Evolutionary conservation across 495 filamentous ascomycete genomes (phyloP), one percentile per base, ranked within the genome.

Genomic region (Annulohypoxylon nitens): DNA sequence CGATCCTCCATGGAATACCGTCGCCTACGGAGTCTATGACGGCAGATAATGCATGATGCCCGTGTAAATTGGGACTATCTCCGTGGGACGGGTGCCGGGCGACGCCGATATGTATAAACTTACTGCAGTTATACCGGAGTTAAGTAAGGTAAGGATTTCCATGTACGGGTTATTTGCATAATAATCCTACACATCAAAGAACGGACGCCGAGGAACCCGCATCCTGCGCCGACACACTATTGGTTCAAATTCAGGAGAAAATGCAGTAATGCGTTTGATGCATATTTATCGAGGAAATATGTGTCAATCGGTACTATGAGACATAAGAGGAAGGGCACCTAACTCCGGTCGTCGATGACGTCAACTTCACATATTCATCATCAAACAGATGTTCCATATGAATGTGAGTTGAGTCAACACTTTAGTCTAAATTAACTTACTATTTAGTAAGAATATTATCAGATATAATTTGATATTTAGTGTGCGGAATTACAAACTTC

Each of bases 171-270:
- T 50, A 26, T 7, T 34, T 23, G 59, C 7, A 16, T 23, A 23
- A 23, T 23, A 20, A 18, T 62, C 12, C n/a, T 41, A 10, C 10
- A 12, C 12, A 50, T 62, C 33, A 18, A 34, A 8, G 9, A 43
- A 20, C 59, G 59, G 59, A 43, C 14, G 59, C 59, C 59, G 59
- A 62, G 59, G 43, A 62, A 7, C 59, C 59, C 59, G 59, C 26
- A 36, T 1, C 23, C 8, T 14, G 12, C 6, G 23, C 4, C 9
- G 23, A 30, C 20, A 11, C 11, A 18, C 8, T 51, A 51, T 51
- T 51, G 23, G 20, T 51, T 20, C 2, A 7, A 10, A 25, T 12
- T 25, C 12, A 12, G 8, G 11, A 3, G 16, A 51, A 25, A 10
- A 51, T 51, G 20, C n/a, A 14, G 4, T 4, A 53, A 53, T 26